phyloP scores from a whole-genome alignment of 176 grass and related monocot species.

The Rhynchospora breviuscula region DNA sequence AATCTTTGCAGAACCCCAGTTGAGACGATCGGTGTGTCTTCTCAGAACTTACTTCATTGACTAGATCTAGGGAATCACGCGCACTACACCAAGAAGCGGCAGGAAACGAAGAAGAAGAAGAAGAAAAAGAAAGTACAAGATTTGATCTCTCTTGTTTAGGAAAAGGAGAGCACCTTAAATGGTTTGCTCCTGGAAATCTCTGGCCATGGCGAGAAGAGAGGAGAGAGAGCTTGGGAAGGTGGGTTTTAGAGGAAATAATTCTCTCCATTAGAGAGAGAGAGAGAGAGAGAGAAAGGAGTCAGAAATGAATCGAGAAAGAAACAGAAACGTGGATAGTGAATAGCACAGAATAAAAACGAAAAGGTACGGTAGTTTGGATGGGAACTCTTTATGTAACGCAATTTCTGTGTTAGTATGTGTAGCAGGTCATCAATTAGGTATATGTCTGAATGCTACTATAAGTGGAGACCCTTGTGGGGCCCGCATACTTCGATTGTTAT shows the following conservation, averaged over 20 bases:
- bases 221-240: not conserved
- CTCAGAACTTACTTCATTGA: not conserved
- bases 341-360: constrained; percentile 2
- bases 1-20: not conserved
- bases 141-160: constrained; percentile 11
- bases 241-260: constrained; percentile 30
- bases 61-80: not conserved
- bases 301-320: not conserved
- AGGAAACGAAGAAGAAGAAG: not conserved
- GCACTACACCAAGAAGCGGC: not conserved
- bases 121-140: not conserved
- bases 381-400: not conserved
- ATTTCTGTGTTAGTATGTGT: not conserved
- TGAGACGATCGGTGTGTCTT: not conserved
- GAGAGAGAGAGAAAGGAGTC: not conserved
- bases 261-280: constrained; percentile 31
- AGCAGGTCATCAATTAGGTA: not conserved
- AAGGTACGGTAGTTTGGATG: not conserved
- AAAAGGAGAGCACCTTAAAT: not conserved
- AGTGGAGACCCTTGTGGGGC: not conserved
- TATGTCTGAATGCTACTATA: not conserved
- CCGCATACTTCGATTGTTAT: not conserved
- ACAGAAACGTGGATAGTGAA: not conserved
- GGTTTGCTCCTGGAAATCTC: not conserved
- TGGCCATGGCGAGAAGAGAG: constrained; percentile 2